phyloP scores from a whole-genome alignment of 2,329 filamentous ascomycete species.

The Aspergillus amoenus region DNA sequence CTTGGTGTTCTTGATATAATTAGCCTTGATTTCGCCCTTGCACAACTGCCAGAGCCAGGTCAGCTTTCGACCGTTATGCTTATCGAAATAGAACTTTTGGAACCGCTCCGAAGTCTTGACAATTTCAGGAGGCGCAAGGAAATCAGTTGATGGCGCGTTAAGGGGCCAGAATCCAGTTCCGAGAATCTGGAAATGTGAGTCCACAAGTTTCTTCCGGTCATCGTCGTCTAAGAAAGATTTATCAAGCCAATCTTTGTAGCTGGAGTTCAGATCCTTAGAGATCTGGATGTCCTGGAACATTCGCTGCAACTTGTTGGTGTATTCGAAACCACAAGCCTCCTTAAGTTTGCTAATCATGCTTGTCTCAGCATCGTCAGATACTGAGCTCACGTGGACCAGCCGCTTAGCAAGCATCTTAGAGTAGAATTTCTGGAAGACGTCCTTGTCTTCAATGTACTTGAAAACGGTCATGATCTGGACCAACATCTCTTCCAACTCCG shows the following conservation, averaged over 20 bases:
- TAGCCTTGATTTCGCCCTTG: slow-evolving; percentile 94
- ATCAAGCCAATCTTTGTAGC: slow-evolving; percentile 77
- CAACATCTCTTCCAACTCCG: slow-evolving; percentile 84
- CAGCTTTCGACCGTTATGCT: slow-evolving; percentile 93
- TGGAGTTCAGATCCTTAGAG: slow-evolving; percentile 90
- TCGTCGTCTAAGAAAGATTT: slow-evolving; percentile 62
- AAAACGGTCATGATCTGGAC: slow-evolving; percentile 98
- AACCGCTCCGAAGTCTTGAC: slow-evolving; percentile 87
- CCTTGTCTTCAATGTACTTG: slow-evolving; percentile 99
- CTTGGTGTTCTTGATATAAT: slow-evolving; percentile 86
- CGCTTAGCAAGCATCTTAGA: slow-evolving; percentile 94
- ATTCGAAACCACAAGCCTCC: slow-evolving; percentile 97
- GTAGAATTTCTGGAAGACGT: slow-evolving; percentile 99
- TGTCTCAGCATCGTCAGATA: slow-evolving; percentile 94
- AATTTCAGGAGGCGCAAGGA: slow-evolving; percentile 82
- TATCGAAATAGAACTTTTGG: slow-evolving; percentile 86
- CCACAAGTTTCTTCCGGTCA: slow-evolving; percentile 67
- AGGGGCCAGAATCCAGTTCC: slow-evolving; percentile 98
- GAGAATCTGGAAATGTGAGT: slow-evolving; percentile 88
- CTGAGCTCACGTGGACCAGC: slow-evolving; percentile 90
- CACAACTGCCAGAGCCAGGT: slow-evolving; percentile 98
- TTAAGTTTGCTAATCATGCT: slow-evolving; percentile 99
- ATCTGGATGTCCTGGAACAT: slow-evolving; percentile 99
- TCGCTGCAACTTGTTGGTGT: slow-evolving; percentile 98
- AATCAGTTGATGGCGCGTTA: slow-evolving; percentile 80